These are phyloP conservation scores for Wickerhamomyces xylosicus DNA, from an alignment of 805 yeast species.

Conservation along the genomic window DNA sequence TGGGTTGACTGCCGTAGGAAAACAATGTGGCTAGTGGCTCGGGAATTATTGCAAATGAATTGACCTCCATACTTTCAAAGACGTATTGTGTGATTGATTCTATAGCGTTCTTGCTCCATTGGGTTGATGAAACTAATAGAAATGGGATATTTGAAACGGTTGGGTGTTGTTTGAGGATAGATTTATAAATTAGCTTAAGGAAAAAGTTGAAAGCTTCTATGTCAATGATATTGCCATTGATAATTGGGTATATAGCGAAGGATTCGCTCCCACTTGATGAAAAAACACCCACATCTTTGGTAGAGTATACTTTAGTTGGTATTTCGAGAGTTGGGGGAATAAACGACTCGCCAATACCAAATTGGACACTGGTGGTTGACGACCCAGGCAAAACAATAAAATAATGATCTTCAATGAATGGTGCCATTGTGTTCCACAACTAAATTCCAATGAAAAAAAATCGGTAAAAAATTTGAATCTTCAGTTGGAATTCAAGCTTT, in stretches of 20 bases:
- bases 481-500: no score
- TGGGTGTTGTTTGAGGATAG: conserved; percentile 25
- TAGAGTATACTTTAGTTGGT: conserved; percentile 64
- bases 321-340: conserved; percentile 66
- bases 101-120: conserved; percentile 59
- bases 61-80: conserved; percentile 63
- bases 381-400: conserved; percentile 73
- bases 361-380: conserved; percentile 58
- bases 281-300: neutral
- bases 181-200: conserved; percentile 34
- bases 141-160: conserved; percentile 48
- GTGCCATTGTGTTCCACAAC: conserved; percentile 16
- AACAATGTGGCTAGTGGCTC: conserved; percentile 58
- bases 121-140: conserved; percentile 50
- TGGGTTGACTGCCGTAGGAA: conserved; percentile 59
- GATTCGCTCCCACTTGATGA: conserved; percentile 20
- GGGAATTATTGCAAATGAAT: conserved; percentile 65
- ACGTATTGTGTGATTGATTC: conserved; percentile 68
- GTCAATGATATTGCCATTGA: conserved; percentile 53
- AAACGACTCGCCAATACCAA: conserved; percentile 66
- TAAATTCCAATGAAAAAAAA: no score
- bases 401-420: conserved; percentile 20
- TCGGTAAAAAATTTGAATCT: no score
- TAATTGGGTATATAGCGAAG: conserved; percentile 50
- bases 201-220: conserved; percentile 62